Conservation (phyloP, 805 yeast species). For the Zygoascus tannicola region DNA sequence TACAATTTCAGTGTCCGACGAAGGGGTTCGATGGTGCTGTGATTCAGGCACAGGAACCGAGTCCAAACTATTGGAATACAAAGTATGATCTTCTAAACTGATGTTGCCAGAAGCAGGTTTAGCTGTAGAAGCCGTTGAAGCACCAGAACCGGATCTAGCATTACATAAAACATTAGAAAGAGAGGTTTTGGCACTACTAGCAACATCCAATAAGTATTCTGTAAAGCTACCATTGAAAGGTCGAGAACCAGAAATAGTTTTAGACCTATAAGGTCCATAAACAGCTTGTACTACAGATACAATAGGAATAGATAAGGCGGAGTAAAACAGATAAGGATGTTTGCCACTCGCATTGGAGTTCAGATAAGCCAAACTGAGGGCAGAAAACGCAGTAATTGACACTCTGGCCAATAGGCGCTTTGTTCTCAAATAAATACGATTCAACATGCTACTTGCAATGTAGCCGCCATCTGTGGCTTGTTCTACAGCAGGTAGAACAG, state of each 20-base stretch:
- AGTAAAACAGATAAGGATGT: constrained; percentile 30
- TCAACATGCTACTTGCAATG: neutral
- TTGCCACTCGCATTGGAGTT: constrained; percentile 21
- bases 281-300: constrained; percentile 4
- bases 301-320: constrained; percentile 25
- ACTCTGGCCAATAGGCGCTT: neutral
- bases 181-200: neutral
- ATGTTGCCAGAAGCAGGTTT: neutral
- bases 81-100: neutral
- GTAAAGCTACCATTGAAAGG: neutral
- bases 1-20: neutral
- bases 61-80: constrained; percentile 3
- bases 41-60: constrained; percentile 10
- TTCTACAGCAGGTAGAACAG: constrained; percentile 12
- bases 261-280: constrained; percentile 4
- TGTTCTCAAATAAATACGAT: neutral
- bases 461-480: constrained; percentile 5
- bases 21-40: neutral
- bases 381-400: constrained; percentile 15
- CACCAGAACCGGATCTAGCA: neutral
- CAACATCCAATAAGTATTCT: neutral
- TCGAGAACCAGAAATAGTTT: neutral
- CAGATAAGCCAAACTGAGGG: constrained; percentile 21
- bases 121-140: neutral
- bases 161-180: neutral